A percentile compares a stretch with the other conserved stretches of the same genome.
Evolutionary conservation across 1,139 yeast species (phyloP).

Genomic region (Saccharomyces pastorianus): DNA sequence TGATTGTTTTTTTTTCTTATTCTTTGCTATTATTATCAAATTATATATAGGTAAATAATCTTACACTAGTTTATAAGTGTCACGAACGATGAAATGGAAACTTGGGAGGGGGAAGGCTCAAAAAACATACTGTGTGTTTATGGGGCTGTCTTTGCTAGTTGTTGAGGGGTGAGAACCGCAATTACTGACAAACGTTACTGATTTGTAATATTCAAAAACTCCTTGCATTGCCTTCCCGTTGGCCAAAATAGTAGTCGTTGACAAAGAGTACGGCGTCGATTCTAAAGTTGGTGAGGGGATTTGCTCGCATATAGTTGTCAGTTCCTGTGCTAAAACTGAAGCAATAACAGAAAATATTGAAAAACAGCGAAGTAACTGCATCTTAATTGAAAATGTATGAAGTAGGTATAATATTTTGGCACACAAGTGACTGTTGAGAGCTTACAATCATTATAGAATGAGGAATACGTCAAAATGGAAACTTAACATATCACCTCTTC

Average conservation of each 20-base stretch:
- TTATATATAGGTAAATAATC: background rate
- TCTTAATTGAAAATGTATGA: background rate
- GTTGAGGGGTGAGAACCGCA: conserved; percentile 11
- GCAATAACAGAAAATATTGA: conserved; percentile 1
- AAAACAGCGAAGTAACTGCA: background rate
- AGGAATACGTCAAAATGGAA: background rate
- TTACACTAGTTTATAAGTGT: background rate
- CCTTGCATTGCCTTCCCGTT: conserved; percentile 18
- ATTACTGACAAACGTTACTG: conserved; percentile 18
- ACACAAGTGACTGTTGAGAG: background rate
- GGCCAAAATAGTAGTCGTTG: conserved; percentile 14
- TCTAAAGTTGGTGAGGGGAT: conserved; percentile 19
- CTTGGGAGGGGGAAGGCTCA: background rate
- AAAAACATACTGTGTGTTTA: background rate
- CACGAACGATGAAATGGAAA: background rate
- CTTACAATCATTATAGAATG: background rate
- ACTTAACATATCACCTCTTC: background rate
- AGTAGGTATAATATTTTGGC: background rate
- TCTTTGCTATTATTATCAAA: background rate
- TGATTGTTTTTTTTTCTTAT: background rate
- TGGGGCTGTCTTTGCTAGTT: background rate
- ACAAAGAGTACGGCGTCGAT: conserved; percentile 20
- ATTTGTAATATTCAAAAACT: conserved; percentile 19
- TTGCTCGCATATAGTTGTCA: conserved; percentile 19
- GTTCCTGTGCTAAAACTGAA: conserved; percentile 4